Evolutionary conservation across 805 yeast genomes (phyloP).

Genomic region (Barnettozyma sucrosica): DNA sequence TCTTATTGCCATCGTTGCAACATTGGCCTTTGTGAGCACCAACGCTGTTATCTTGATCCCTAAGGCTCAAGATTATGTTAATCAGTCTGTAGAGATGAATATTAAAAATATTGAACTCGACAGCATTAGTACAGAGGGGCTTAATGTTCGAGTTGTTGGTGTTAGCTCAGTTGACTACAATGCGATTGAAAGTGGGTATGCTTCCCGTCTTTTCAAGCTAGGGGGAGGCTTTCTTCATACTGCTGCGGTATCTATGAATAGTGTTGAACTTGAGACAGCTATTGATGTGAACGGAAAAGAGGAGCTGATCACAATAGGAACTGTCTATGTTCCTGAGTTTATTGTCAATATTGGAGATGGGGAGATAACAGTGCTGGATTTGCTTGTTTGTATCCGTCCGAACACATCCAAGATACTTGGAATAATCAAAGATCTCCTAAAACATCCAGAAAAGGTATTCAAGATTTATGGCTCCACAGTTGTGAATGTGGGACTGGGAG

Average conservation of each 20-base stretch:
- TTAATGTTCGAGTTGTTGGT: slow-evolving; percentile 30
- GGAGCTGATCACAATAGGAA: slow-evolving; percentile 27
- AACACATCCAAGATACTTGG: slow-evolving; percentile 28
- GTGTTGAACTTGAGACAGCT: slow-evolving; percentile 27
- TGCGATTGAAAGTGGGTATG: slow-evolving; percentile 25
- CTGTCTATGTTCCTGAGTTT: slow-evolving; percentile 30
- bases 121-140: slow-evolving; percentile 29
- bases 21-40: slow-evolving; percentile 1
- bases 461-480: slow-evolving; percentile 31
- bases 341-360: slow-evolving; percentile 28
- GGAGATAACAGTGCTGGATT: slow-evolving; percentile 22
- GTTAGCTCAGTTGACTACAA: slow-evolving; percentile 28
- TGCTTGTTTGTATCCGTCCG: slow-evolving; percentile 30
- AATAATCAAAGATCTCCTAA: slow-evolving; percentile 28
- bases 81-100: slow-evolving; percentile 29
- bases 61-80: slow-evolving; percentile 27
- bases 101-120: slow-evolving; percentile 28
- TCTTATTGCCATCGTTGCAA: not conserved
- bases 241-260: slow-evolving; percentile 27
- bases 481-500: slow-evolving; percentile 29
- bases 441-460: slow-evolving; percentile 28
- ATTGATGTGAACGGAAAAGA: slow-evolving; percentile 9
- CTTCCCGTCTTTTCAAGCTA: slow-evolving; percentile 24
- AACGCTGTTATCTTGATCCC: slow-evolving; percentile 13
- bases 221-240: slow-evolving; percentile 29